phyloP scores from a whole-genome alignment of 805 yeast species.

The Sugiyamaella marilandica region DNA sequence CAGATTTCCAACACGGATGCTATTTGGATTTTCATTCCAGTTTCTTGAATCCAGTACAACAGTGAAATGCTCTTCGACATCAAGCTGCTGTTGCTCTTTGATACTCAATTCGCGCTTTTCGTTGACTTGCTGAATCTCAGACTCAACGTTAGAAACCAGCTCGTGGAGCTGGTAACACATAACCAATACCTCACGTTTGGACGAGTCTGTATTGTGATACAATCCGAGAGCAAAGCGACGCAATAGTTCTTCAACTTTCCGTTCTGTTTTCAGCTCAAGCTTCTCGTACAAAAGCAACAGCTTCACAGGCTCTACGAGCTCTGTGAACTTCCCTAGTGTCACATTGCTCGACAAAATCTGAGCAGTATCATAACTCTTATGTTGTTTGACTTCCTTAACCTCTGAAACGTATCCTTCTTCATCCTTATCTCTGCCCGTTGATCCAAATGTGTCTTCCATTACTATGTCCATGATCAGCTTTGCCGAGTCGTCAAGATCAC shows the following conservation, averaged over 20 bases:
- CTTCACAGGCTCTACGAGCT: conserved; percentile 65
- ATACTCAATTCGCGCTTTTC: conserved; percentile 21
- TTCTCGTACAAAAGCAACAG: conserved; percentile 55
- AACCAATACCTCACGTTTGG: conserved; percentile 54
- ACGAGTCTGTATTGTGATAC: conserved; percentile 58
- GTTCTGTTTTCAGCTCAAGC: conserved; percentile 61
- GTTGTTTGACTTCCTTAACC: conserved; percentile 86
- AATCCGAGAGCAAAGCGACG: conserved; percentile 77
- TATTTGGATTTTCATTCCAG: conserved; percentile 15
- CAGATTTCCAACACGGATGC: conserved; percentile 47
- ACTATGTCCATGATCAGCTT: conserved; percentile 59
- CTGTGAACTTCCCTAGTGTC: conserved; percentile 50
- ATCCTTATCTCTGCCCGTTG: conserved; percentile 90
- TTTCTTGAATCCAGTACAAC: conserved; percentile 58
- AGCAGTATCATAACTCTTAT: conserved; percentile 82
- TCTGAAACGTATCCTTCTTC: conserved; percentile 83
- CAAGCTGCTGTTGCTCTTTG: conserved; percentile 28
- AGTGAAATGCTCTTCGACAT: conserved; percentile 60
- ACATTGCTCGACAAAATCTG: conserved; percentile 69
- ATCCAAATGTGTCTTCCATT: conserved; percentile 92
- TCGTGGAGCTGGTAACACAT: conserved; percentile 69
- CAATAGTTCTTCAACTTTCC: conserved; percentile 71
- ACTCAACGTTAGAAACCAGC: conserved; percentile 33
- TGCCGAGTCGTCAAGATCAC: conserved; percentile 67
- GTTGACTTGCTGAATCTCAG: conserved; percentile 21